Evolutionary conservation across 345 rosid species (phyloP), one percentile per base, ranked within the genome.

Genomic region (Lepidium aucheri): DNA sequence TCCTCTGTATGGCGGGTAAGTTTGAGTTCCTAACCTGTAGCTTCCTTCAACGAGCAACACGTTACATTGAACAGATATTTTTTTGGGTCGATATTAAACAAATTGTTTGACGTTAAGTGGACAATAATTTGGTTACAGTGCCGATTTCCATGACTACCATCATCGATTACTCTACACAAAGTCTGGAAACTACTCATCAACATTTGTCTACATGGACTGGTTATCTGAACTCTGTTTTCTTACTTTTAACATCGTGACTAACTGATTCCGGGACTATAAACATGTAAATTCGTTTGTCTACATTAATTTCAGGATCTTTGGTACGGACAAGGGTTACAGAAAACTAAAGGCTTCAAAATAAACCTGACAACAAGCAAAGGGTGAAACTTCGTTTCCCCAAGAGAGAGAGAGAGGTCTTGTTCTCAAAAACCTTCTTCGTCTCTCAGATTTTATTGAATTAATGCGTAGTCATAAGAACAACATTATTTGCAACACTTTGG

Each of bases 111-210:
- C 33, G 42, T 32, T 28, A 44, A 11, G 0, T 56, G 9, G 57
- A 4, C 33, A 6, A 57, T 34, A 13, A 28, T n/a, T 26, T 65
- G 13, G 40, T 69, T 71, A n/a, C 86, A 94, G 99, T 33, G 80
- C 99, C 71, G 96, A 94, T 82, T 94, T 93, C 74, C 98, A 93
- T 76, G 98, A 93, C 71, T 90, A 94, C 68, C 99, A 94, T 75
- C 99, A 94, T 47, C 97, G 99, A 2, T 76, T 94, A 72, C 90
- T 90, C 3, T 90, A 90, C 72, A 94, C 99, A 49, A 94, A 94
- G 78, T 90, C 97, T 49, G 99, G 99, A 28, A 90, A 94, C 88
- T 90, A 90, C 68, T 83, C 99, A 0, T 90, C 99, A 8, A 94
- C 99, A 17, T 94, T 94, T 75, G 79, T 78, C 61, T 90, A 90